Evolutionary conservation across 2,329 filamentous ascomycete species (phyloP).

Genomic region (Ophiognomonia clavigignenti-juglandacearum): DNA sequence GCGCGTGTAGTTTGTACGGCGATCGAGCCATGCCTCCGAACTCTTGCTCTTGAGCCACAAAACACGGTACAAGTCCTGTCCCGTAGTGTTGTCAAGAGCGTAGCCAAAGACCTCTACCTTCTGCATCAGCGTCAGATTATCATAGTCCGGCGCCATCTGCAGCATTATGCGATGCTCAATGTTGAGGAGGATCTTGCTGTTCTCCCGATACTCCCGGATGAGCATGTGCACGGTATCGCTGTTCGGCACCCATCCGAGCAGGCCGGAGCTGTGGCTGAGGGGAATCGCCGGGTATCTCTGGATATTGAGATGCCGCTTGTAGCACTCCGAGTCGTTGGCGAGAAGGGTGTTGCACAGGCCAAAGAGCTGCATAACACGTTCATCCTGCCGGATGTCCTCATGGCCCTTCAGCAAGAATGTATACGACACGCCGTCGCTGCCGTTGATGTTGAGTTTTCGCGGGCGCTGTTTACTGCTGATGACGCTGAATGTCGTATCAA

Average conservation of each 20-base stretch:
- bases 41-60: constrained; percentile 99
- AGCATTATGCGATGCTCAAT: constrained; percentile 99
- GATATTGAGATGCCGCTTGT: constrained; percentile 95
- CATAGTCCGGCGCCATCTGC: constrained; percentile 98
- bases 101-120: constrained; percentile 99
- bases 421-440: constrained; percentile 83
- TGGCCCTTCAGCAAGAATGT: constrained; percentile 96
- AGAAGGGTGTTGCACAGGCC: constrained; percentile 95
- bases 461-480: constrained; percentile 97
- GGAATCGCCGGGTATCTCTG: constrained; percentile 96
- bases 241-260: constrained; percentile 95
- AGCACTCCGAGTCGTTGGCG: constrained; percentile 88
- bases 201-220: constrained; percentile 96
- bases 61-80: constrained; percentile 95
- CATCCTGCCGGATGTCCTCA: constrained; percentile 97
- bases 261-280: constrained; percentile 89
- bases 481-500: constrained; percentile 84
- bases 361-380: constrained; percentile 99
- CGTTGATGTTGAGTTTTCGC: constrained; percentile 79
- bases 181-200: constrained; percentile 93
- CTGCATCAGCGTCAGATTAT: constrained; percentile 98
- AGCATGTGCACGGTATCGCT: constrained; percentile 95
- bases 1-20: constrained; percentile 97
- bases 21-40: constrained; percentile 94
- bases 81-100: constrained; percentile 97